These are phyloP conservation scores for Coemansia sp. DNA, from an alignment of 192 early-diverging fungal genomes.

Conservation along the genomic window DNA sequence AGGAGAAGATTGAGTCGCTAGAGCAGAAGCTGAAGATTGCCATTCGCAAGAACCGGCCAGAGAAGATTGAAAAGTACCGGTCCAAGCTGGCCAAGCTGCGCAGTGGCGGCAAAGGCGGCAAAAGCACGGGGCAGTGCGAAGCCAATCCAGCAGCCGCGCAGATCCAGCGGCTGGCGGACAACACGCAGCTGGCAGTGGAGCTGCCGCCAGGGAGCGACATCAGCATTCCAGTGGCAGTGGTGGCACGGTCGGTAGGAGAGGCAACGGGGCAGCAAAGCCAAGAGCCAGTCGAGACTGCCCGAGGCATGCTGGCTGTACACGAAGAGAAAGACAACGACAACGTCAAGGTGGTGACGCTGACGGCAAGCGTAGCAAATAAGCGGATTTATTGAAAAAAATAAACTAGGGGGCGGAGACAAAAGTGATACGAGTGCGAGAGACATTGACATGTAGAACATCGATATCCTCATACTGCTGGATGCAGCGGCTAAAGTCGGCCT, in stretches of 20 bases:
- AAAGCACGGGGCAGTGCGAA: background rate
- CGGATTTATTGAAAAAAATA: background rate
- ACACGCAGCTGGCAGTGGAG: constrained; percentile 33
- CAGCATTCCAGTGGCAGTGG: constrained; percentile 36
- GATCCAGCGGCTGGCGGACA: constrained; percentile 28
- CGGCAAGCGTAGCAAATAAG: constrained; percentile 7
- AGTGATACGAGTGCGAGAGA: constrained; percentile 57
- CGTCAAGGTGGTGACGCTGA: constrained; percentile 42
- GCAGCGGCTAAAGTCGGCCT: constrained; percentile 72
- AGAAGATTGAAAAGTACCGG: constrained; percentile 82
- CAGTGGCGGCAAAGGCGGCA: constrained; percentile 7
- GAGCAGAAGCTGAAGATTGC: constrained; percentile 99
- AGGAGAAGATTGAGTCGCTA: constrained; percentile 93
- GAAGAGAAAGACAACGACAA: constrained; percentile 53
- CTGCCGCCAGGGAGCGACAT: constrained; percentile 25
- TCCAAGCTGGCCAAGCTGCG: constrained; percentile 74
- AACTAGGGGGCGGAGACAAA: constrained; percentile 32
- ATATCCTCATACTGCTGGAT: constrained; percentile 71
- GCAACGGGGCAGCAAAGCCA: background rate
- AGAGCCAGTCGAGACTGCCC: background rate
- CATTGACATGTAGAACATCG: constrained; percentile 68
- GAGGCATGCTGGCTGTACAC: constrained; percentile 36
- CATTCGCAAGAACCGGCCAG: constrained; percentile 76
- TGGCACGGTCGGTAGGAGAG: background rate
- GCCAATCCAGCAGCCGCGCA: background rate